Conservation (phyloP, 306 rosid genomes). For the Rubus idaeus region DNA sequence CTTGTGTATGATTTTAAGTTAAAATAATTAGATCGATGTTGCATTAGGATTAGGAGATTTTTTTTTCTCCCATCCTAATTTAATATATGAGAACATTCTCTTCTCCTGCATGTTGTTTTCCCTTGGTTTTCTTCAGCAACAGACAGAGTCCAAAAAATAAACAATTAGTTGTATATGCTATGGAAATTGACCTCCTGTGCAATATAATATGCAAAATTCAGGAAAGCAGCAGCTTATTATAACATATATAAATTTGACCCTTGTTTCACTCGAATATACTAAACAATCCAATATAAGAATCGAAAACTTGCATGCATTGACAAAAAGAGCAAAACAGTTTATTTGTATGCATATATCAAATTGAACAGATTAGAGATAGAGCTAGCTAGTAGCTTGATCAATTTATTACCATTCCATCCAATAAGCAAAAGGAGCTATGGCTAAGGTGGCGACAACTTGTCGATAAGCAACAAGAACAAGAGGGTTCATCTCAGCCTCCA, state of each 20-base stretch:
- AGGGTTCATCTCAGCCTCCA: slow-evolving; percentile 73
- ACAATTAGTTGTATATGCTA: neutral
- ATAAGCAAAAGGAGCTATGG: slow-evolving; percentile 75
- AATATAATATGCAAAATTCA: slow-evolving; percentile 1
- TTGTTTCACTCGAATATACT: neutral
- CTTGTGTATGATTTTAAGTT: neutral
- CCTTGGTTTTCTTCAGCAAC: neutral
- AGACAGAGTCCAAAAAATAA: neutral
- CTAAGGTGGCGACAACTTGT: slow-evolving; percentile 61
- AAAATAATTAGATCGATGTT: neutral
- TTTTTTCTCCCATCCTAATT: too few species aligned
- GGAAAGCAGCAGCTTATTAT: neutral
- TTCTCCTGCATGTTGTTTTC: neutral
- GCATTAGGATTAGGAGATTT: too few species aligned
- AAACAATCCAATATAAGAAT: neutral
- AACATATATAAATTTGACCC: neutral
- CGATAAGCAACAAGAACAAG: slow-evolving; percentile 78
- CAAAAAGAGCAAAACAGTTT: neutral
- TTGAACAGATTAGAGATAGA: neutral
- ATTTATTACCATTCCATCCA: slow-evolving; percentile 59
- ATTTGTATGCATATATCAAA: neutral
- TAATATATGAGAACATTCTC: neutral
- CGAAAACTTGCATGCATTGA: neutral
- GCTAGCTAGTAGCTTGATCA: neutral
- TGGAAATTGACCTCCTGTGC: neutral